Evolutionary conservation across 2,329 filamentous ascomycete species (phyloP), one percentile per base, ranked within the genome.

Genomic region (Huntiella savannae): DNA sequence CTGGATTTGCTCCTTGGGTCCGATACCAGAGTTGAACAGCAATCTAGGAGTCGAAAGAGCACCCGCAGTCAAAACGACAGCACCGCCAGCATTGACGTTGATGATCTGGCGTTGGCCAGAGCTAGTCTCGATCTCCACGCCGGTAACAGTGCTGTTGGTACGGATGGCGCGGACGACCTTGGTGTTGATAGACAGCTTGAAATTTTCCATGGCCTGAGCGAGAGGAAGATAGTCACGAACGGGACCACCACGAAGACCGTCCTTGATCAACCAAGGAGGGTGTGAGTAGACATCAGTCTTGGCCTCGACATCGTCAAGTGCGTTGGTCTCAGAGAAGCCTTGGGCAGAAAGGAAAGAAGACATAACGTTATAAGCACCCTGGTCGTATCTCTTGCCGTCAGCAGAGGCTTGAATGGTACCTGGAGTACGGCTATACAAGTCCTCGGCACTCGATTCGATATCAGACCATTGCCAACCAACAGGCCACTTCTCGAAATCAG

Each of bases 401-500:
- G 65, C 62, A 1, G 77, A 83, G 1, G 81, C 77, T 41, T 64
- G 63, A 41, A 71, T 71, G 0, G 77, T 83, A 36, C 79, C 79
- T 0, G 78, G 78, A 50, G 83, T 83, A n/a, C 78, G 70, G 34
- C 66, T 62, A 57, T 83, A 85, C 6, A 80, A 73, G 39, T 73
- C 69, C 28, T 69, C 60, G 5, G 76, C 71, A 1, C 79, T 72
- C 22, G 62, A 57, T 49, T 63, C 62, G 56, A 84, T 69, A 53
- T 84, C 77, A 4, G 62, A 57, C 17, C 73, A 68, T 58, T 79
- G 76, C 81, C 81, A 86, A 32, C 79, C 80, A 2, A 61, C 52
- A 1, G 81, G 81, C 63, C 82, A 86, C 58, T 80, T 79, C 57
- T 71, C 67, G 56, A 84, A 76, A 64, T 79, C 85, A 55, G 85